Evolutionary conservation across 768 basidiomycete species (phyloP), one percentile per base, ranked within the genome.

Genomic region (Lentinula sp.): DNA sequence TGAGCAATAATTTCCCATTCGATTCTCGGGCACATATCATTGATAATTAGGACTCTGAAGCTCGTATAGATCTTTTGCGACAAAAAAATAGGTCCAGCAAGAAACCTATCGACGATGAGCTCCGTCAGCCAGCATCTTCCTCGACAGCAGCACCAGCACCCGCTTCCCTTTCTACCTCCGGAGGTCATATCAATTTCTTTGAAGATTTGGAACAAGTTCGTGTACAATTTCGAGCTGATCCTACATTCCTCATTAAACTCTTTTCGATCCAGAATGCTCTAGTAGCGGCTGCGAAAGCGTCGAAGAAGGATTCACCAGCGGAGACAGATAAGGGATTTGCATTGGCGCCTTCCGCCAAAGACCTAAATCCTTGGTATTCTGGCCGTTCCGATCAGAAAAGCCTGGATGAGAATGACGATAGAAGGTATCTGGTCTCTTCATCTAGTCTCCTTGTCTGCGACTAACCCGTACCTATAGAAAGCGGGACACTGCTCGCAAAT

Each of bases 331-430:
- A 83, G 64, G 91, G 92, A 16, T 70, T 91, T 7, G 78, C 89
- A 1, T 76, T 93, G 4, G 91, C 87, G 1, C 92, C 92, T 0
- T 81, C 84, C 3, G 81, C 78, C 5, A 88, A 91, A 66, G 92
- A 94, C 63, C 81, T 91, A 10, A 86, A 84, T 23, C 91, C 91
- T 5, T 94, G 91, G 91, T 94, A 94, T 70, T 80, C 80, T 15
- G 72, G 71, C 0, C 36, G 45, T 15, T 57, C 58, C 9, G 64
- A 66, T 4, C 32, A 63, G 10, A 66, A 72, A 56, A 68, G 74
- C 48, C 63, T 66, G 35, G 63, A 64, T 4, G 62, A 71, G 13
- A 73, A 76, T 48, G 64, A 68, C 1, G 77, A 79, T 60, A 70
- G 68, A 64, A 70, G 77, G 81, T 80, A 28, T 7, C 23, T 8